Conservation (phyloP, 345 rosid species). For the Gossypium longicalyx region DNA sequence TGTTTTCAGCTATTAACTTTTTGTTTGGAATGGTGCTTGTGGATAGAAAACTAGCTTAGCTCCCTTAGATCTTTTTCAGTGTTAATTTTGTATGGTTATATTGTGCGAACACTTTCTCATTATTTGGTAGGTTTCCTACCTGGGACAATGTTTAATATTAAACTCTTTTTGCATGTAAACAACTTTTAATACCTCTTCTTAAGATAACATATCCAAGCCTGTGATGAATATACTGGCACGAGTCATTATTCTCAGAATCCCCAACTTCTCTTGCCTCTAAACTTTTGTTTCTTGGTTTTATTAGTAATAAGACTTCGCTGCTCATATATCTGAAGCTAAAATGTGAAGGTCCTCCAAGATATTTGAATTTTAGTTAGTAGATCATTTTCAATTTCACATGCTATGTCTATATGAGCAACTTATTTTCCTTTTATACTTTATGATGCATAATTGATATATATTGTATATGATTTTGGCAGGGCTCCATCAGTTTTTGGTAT, state of each 20-base stretch:
- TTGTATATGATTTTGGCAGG: conserved; percentile 42
- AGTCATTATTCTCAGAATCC: neutral
- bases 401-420: neutral
- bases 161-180: too few species aligned
- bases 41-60: neutral
- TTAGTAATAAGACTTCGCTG: neutral
- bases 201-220: too few species aligned
- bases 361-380: neutral
- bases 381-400: neutral
- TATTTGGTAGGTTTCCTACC: neutral
- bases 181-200: too few species aligned
- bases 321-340: neutral
- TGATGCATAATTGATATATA: neutral
- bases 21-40: neutral
- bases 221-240: neutral
- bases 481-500: conserved; percentile 84
- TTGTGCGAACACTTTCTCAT: neutral
- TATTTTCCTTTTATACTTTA: neutral
- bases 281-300: neutral
- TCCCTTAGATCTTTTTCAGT: neutral
- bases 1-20: conserved; percentile 18
- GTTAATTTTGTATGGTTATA: neutral
- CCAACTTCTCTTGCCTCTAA: neutral
- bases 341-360: neutral
- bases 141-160: neutral